A percentile compares a stretch with the other conserved stretches of the same genome.
Evolutionary conservation across 805 yeast genomes (phyloP).

Genomic region (Yamadazyma kitorensis): DNA sequence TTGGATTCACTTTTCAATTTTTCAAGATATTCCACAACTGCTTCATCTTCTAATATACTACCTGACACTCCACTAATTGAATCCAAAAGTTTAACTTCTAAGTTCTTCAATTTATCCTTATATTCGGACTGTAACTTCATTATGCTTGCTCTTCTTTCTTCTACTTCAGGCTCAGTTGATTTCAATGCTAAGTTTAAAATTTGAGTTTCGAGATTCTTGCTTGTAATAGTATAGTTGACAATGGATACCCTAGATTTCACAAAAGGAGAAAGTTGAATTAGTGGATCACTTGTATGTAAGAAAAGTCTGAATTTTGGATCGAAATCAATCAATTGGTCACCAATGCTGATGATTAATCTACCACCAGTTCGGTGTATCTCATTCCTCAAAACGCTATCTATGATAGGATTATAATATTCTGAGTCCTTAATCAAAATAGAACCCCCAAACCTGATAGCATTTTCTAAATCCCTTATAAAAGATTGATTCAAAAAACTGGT

Average conservation of each 20-base stretch:
- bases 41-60: slow-evolving; percentile 65
- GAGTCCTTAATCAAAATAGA: slow-evolving; percentile 71
- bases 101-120: slow-evolving; percentile 45
- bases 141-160: slow-evolving; percentile 52
- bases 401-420: slow-evolving; percentile 73
- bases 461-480: slow-evolving; percentile 67
- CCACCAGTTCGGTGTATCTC: slow-evolving; percentile 72
- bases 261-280: slow-evolving; percentile 46
- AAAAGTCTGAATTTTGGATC: slow-evolving; percentile 60
- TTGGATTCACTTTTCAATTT: slow-evolving; percentile 59
- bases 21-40: slow-evolving; percentile 58
- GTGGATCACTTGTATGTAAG: slow-evolving; percentile 60
- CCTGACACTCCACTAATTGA: slow-evolving; percentile 58
- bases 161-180: slow-evolving; percentile 64
- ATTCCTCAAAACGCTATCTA: slow-evolving; percentile 57
- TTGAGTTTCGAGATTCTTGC: slow-evolving; percentile 60
- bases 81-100: slow-evolving; percentile 59
- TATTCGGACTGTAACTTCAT: slow-evolving; percentile 58
- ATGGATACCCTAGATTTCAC: slow-evolving; percentile 60
- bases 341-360: slow-evolving; percentile 57
- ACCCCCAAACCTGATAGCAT: slow-evolving; percentile 83
- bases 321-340: slow-evolving; percentile 62
- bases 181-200: slow-evolving; percentile 56
- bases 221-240: slow-evolving; percentile 72
- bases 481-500: slow-evolving; percentile 74